phyloP scores from a whole-genome alignment of 495 filamentous ascomycete species.

The Aspergillus nanangensis region DNA sequence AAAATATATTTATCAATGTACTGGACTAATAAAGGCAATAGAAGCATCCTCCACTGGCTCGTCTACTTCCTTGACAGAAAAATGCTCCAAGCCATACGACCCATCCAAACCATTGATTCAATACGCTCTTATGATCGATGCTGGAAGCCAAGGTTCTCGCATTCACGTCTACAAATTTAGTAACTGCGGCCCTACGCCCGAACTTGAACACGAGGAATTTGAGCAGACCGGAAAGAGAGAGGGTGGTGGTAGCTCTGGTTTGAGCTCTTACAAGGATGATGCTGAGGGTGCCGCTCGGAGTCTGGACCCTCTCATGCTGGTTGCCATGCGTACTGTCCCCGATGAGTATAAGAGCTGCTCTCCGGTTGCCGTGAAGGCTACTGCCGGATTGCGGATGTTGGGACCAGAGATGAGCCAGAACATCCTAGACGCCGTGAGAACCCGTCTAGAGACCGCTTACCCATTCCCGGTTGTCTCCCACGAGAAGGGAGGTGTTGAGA shows the following conservation, averaged over 20 bases:
- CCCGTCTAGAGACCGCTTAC: slow-evolving; percentile 79
- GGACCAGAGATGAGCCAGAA: slow-evolving; percentile 75
- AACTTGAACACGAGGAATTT: slow-evolving; percentile 88
- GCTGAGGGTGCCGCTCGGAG: slow-evolving; percentile 84
- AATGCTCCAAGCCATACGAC: slow-evolving; percentile 77
- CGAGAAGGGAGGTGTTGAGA: slow-evolving; percentile 79
- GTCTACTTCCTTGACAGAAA: slow-evolving; percentile 29
- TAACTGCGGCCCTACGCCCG: slow-evolving; percentile 94
- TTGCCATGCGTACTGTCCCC: slow-evolving; percentile 76
- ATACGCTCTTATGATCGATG: slow-evolving; percentile 98
- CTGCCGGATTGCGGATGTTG: slow-evolving; percentile 82
- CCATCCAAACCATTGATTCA: slow-evolving; percentile 89
- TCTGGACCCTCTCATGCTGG: slow-evolving; percentile 81
- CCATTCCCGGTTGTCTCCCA: slow-evolving; percentile 89
- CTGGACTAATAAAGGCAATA: slow-evolving; percentile 11
- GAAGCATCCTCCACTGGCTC: slow-evolving; percentile 22
- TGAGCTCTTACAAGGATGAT: slow-evolving; percentile 82
- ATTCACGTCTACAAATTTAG: slow-evolving; percentile 99
- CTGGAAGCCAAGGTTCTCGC: slow-evolving; percentile 93
- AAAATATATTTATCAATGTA: slow-evolving; percentile 1
- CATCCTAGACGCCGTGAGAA: slow-evolving; percentile 81
- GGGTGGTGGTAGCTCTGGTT: slow-evolving; percentile 73
- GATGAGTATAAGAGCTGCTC: slow-evolving; percentile 83
- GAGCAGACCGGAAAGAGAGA: slow-evolving; percentile 77
- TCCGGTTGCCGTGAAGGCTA: slow-evolving; percentile 93